Evolutionary conservation across 2,329 filamentous ascomycete species (phyloP), one percentile per base, ranked within the genome.

Genomic region (Pseudogymnoascus sp.): DNA sequence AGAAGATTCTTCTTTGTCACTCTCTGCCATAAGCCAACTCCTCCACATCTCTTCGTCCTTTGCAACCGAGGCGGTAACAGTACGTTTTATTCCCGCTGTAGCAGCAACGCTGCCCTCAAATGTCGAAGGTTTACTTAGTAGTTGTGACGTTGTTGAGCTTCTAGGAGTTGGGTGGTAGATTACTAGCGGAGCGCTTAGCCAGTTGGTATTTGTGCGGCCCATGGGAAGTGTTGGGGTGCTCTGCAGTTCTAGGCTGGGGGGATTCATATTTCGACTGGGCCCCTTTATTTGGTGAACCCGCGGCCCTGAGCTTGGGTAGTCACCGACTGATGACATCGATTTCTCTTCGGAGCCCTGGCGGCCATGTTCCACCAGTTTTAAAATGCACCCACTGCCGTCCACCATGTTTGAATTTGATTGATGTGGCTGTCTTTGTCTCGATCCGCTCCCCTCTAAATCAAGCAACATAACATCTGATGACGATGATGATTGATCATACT

Each of bases 401-500:
- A 19, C 15, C 5, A 52, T 52, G 26, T 52, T 26, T 52, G 45
- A 30, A 19, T 9, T 52, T 30, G 8, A 26, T 52, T 30, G 45
- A 52, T 52, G 15, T 4, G 9, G 45, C 26, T 8, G 45, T 30
- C 45, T 52, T 52, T n/a, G 26, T 52, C 26, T 52, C 15, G 45
- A 52, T 33, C 45, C 26, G 5, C n/a, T 15, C 1, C 26, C 5
- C 45, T 52, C 45, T 33, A 30, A 30, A 21, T 68, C 69, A 8
- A 71, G 60, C 12, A 70, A 61, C 68, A 70, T 68, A 4, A 68
- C 55, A 59, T 70, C 68, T 10, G 67, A 68, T n/a, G 65, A 65
- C 19, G 56, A 19, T 2, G 57, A 60, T 18, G n/a, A 52, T 12
- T 19, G 61, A 7, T 60, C 55, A 19, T 57, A 61, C 41, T 45